Base-by-base conservation (phyloP, 2,329 filamentous ascomycete species). In the Penicillium sp. region DNA sequence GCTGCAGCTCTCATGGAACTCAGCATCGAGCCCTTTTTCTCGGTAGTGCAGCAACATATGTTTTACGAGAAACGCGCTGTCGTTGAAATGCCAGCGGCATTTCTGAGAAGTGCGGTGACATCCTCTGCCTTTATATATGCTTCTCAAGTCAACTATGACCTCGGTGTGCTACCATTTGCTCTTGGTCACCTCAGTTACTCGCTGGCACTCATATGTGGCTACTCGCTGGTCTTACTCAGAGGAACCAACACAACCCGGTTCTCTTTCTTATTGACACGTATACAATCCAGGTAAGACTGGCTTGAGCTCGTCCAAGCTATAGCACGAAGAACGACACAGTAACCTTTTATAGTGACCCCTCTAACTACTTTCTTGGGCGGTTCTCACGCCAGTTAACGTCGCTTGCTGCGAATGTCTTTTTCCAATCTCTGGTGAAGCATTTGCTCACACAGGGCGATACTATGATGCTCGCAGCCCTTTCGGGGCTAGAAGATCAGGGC, bases 371-470 rank as follows among this genome's bases (percentile, higher is more conserved):
- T 46, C 65, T 82, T 4, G 81, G 80, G 2, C 83, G 83, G 61
- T 91, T 97, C 70, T 89, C 90, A 58, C 78, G 78, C 12, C 83
- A 86, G 2, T 86, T 95, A 1, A 77, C 94, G 29, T 83, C 83
- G 17, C 83, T 97, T 4, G 89, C 89, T 4, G 81, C 83, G n/a
- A 95, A 89, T 68, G 85, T 97, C 73, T 93, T 92, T 77, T 79
- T 92, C 7, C 94, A 99, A 76, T 93, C 90, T 37, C 77, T 91
- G 21, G 86, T 97, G 68, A 99, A 99, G 75, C 93, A 97, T 72
- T 73, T 97, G 52, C 84, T 99, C 52, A 97, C 94, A 0, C 92
- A 97, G 76, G 94, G 93, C 59, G 94, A 99, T 77, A 91, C 92
- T 2, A 85, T 97, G 65, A 86, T 97, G 50, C 88, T 99, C 62